Conservation (phyloP, 2,329 filamentous ascomycete species). For the Talaromyces verruculosus region DNA sequence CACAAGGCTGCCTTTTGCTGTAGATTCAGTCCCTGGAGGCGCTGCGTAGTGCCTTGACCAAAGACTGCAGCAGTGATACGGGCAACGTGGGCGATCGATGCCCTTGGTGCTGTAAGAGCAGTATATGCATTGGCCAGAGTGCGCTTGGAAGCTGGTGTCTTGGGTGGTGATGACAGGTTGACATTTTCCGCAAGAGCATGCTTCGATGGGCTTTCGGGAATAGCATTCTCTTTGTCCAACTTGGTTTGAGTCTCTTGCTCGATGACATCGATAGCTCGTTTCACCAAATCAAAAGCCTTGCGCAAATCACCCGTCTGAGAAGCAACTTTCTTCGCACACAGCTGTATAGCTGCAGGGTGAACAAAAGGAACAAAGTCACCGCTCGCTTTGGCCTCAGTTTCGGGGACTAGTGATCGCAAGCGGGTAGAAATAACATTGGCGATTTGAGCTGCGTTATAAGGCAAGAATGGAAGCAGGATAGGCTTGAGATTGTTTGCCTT, state of each 20-base stretch:
- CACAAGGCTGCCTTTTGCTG: conserved; percentile 96
- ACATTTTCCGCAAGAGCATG: conserved; percentile 76
- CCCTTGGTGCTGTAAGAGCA: conserved; percentile 77
- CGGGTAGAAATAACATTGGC: conserved; percentile 82
- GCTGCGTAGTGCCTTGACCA: conserved; percentile 80
- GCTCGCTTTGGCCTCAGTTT: conserved; percentile 37
- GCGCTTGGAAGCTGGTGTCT: conserved; percentile 42
- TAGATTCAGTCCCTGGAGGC: conserved; percentile 83
- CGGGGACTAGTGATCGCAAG: conserved; percentile 69
- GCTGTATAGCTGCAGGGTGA: conserved; percentile 87
- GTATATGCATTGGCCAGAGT: conserved; percentile 58
- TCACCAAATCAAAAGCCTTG: conserved; percentile 92
- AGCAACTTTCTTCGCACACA: conserved; percentile 92
- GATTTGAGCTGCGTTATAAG: conserved; percentile 85
- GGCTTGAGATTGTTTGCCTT: conserved; percentile 92
- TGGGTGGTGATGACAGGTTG: conserved; percentile 62
- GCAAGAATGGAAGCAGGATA: conserved; percentile 83
- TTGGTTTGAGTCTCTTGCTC: conserved; percentile 79
- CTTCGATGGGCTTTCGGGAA: conserved; percentile 66
- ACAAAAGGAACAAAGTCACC: conserved; percentile 76
- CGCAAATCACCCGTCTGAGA: conserved; percentile 91
- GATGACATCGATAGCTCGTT: conserved; percentile 82
- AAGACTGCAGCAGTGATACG: conserved; percentile 88
- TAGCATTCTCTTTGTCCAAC: conserved; percentile 60
- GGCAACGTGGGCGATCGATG: conserved; percentile 86